Evolutionary conservation across 192 early-diverging fungal genomes (phyloP), one percentile per base, ranked within the genome.

Genomic region (Backusella psychrophila): DNA sequence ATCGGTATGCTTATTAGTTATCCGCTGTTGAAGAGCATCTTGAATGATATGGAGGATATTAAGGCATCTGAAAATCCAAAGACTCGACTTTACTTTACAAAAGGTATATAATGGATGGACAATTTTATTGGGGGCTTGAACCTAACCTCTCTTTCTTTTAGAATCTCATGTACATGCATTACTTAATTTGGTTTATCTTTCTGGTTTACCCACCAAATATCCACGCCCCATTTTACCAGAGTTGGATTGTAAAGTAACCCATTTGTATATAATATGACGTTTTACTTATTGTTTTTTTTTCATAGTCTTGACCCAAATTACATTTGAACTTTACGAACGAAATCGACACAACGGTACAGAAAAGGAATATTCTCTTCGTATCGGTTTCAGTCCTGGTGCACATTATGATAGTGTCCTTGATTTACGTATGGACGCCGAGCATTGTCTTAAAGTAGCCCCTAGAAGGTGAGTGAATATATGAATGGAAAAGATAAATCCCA

Each of bases 261-360:
- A 49, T 44, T 44, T 15, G 42, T 44, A 17, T 44, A 44, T 17
- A 2, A 17, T 14, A 17, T 14, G 4, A 17, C 15, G 17, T 44
- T 15, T 44, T 44, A 44, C 46, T 9, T 69, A 38, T 49, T 14
- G n/a, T 19, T 8, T 1, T 72, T 14, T 11, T 56, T 39, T 31
- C 93, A 33, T 63, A 63, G 93, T 96, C 78, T 80, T 99, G 65
- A 98, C 97, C 0, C 97, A 99, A 75, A 99, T 99, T 67, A 96
- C 94, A 12, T 98, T 99, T 83, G 97, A 99, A 81, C 84, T 99
- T 1, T 96, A 98, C 73, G 96, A 98, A 86, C 86, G 96, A 52
- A 91, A 85, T 69, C 82, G 87, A 35, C 81, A 89, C 59, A 69
- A 79, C 42, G 75, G 89, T 41, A 66, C 42, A 2, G 83, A 87